phyloP scores from a whole-genome alignment of 1,284 basidiomycete genomes.

The Trametes versicolor region DNA sequence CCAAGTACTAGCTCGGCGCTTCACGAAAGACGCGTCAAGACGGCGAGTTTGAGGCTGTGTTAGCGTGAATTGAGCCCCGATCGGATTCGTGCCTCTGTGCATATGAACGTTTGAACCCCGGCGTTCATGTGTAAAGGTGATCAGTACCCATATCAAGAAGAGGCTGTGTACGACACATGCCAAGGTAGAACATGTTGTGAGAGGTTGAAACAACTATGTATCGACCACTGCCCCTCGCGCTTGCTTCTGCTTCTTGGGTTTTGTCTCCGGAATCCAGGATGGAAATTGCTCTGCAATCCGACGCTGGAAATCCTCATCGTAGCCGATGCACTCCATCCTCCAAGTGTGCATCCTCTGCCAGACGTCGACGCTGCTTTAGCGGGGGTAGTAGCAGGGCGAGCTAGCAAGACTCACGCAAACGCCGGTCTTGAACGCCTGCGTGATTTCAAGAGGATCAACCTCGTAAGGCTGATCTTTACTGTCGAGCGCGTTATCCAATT shows the following conservation, averaged over 20 bases:
- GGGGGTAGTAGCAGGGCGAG: neutral
- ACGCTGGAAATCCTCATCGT: conserved; percentile 35
- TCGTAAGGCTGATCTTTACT: neutral
- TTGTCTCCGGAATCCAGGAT: neutral
- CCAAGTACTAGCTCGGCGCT: neutral
- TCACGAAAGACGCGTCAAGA: neutral
- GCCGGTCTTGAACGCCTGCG: conserved; percentile 29
- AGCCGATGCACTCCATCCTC: conserved; percentile 34
- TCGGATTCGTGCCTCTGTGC: too few species aligned
- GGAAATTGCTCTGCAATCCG: conserved; percentile 8
- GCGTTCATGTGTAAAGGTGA: too few species aligned
- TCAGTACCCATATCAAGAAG: too few species aligned
- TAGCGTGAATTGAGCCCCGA: too few species aligned
- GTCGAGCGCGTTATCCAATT: conserved; percentile 8
- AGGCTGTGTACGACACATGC: too few species aligned
- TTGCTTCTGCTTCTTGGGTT: neutral
- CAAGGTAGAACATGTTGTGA: too few species aligned
- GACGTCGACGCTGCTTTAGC: too few species aligned
- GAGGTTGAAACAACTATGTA: neutral
- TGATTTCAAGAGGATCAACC: conserved; percentile 17
- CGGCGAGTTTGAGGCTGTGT: neutral
- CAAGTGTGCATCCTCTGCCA: conserved; percentile 29
- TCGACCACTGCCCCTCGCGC: neutral
- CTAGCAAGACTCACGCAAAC: conserved; percentile 23
- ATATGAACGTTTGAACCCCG: too few species aligned